Evolutionary conservation across 257 asterid species (phyloP).

Genomic region (Gentiana macrophylla): DNA sequence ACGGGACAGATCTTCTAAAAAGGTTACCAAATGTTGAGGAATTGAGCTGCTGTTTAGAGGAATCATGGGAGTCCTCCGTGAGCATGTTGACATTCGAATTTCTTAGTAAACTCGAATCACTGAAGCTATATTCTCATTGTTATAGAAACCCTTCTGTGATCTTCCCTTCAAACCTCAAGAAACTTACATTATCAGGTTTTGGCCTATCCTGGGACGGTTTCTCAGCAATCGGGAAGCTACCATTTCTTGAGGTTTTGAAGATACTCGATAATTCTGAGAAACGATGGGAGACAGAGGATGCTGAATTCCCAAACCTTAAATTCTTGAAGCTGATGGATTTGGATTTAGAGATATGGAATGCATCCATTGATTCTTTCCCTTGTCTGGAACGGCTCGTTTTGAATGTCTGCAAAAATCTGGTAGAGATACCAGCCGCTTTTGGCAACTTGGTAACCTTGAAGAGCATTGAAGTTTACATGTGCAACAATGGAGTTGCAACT

Average conservation of each 20-base stretch:
- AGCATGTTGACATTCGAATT: neutral
- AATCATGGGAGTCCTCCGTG: neutral
- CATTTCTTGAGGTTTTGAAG: neutral
- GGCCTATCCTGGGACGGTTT: neutral
- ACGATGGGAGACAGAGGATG: neutral
- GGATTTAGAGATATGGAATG: neutral
- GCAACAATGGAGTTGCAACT: neutral
- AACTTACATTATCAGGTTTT: neutral
- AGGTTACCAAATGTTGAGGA: neutral
- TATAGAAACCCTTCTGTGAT: too few relatives aligned
- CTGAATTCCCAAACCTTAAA: neutral
- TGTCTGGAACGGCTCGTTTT: neutral
- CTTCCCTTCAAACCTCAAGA: neutral
- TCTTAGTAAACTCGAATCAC: neutral
- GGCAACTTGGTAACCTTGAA: neutral
- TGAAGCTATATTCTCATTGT: neutral
- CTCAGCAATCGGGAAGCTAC: neutral
- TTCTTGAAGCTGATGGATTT: neutral
- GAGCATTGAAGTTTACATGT: neutral
- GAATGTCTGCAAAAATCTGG: neutral
- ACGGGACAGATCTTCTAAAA: neutral
- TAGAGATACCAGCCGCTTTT: neutral
- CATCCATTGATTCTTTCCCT: neutral
- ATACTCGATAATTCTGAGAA: neutral
- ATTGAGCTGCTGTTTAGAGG: neutral